Percentiles rank a stretch among this genome's conserved stretches.
Evolutionary conservation across 768 basidiomycete species (phyloP).

Genomic region (Gelatoporia subvermispora): DNA sequence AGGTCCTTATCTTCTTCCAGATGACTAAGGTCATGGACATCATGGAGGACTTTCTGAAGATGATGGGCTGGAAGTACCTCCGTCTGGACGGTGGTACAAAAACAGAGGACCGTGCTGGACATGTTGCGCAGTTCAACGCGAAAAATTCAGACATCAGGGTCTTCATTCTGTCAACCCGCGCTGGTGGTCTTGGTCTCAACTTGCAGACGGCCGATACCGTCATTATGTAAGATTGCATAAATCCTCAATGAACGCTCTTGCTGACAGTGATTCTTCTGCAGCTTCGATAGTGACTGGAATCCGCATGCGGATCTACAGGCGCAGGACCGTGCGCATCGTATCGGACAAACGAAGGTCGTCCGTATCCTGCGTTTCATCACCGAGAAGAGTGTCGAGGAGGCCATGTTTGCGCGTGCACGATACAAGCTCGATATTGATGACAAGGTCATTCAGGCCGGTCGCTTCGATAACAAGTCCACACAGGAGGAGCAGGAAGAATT

Average conservation of each 20-base stretch:
- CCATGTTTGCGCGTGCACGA: conserved; percentile 91
- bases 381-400: conserved; percentile 97
- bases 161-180: conserved; percentile 91
- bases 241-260: background rate
- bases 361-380: conserved; percentile 96
- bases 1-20: conserved; percentile 99
- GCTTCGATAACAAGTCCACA: conserved; percentile 97
- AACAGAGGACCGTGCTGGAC: conserved; percentile 87
- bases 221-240: conserved; percentile 56
- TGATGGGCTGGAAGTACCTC: conserved; percentile 81
- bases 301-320: conserved; percentile 99
- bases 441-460: conserved; percentile 98
- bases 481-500: conserved; percentile 97
- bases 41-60: conserved; percentile 91
- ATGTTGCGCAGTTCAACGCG: conserved; percentile 87
- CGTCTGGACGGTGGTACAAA: conserved; percentile 96
- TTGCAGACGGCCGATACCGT: conserved; percentile 96
- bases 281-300: conserved; percentile 89
- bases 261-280: conserved; percentile 21
- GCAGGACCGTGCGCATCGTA: conserved; percentile 99
- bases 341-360: conserved; percentile 97
- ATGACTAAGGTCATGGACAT: conserved; percentile 99
- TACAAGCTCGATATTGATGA: conserved; percentile 98
- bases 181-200: conserved; percentile 91
- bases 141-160: conserved; percentile 81